phyloP scores from a whole-genome alignment of 352 stramenopile species.

The Aphanomyces invadans region DNA sequence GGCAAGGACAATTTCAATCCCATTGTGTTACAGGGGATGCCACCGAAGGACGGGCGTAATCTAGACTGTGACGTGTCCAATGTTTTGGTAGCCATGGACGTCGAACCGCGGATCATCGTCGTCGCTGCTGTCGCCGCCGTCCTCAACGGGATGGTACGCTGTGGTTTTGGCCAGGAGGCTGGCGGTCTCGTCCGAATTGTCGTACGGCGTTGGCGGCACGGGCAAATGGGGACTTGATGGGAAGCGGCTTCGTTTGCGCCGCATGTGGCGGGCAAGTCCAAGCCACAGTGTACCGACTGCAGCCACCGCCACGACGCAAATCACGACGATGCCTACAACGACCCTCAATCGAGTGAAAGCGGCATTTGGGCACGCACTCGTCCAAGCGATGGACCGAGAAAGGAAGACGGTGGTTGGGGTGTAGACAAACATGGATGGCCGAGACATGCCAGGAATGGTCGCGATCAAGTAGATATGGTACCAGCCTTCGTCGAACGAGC shows the following conservation, averaged over 20 bases:
- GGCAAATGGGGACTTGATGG: too few species aligned
- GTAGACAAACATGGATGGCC: background rate
- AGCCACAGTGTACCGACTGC: background rate
- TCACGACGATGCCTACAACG: background rate
- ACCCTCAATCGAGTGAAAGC: background rate
- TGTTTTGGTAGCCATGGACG: background rate
- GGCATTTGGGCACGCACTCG: background rate
- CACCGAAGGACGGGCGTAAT: too few species aligned
- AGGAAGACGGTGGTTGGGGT: background rate
- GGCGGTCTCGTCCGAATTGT: background rate
- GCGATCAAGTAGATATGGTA: constrained; percentile 7
- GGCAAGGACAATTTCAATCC: too few species aligned
- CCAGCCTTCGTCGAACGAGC: background rate
- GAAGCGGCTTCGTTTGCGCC: background rate
- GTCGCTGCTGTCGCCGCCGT: background rate
- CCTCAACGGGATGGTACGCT: background rate
- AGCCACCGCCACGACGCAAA: background rate
- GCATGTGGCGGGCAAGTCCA: background rate
- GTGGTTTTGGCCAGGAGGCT: background rate
- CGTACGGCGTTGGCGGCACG: too few species aligned
- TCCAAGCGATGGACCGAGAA: background rate
- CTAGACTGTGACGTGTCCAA: background rate
- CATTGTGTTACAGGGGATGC: too few species aligned
- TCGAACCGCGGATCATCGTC: too few species aligned
- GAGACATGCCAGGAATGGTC: background rate